Conservation (phyloP, 148 eudicot genomes). For the Spergularia bocconei region DNA sequence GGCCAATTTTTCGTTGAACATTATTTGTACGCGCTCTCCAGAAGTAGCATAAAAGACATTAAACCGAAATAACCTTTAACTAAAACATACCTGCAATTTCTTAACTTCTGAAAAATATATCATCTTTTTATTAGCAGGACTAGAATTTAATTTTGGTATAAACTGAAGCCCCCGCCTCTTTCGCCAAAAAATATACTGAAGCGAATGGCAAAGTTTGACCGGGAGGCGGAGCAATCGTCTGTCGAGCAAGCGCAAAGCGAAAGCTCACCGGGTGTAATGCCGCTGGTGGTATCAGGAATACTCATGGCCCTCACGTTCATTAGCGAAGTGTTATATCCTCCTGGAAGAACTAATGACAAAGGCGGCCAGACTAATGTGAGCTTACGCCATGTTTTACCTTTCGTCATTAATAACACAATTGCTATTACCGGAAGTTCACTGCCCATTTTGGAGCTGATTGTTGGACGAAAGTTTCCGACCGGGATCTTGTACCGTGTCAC, state of each 20-base stretch:
- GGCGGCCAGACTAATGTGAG: neutral
- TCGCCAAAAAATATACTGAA: too few species aligned
- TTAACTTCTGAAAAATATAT: neutral
- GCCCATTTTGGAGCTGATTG: neutral
- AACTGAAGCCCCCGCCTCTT: too few species aligned
- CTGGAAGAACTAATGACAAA: neutral
- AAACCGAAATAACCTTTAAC: too few species aligned
- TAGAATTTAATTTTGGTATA: too few species aligned
- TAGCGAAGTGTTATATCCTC: neutral
- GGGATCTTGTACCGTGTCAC: neutral
- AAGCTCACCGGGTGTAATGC: neutral
- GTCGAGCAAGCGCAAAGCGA: neutral
- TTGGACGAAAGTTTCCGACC: neutral
- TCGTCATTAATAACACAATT: neutral
- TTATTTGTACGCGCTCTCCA: too few species aligned
- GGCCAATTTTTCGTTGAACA: too few species aligned
- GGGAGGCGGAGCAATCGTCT: neutral
- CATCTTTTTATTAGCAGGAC: neutral
- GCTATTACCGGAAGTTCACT: neutral
- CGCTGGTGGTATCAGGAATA: neutral
- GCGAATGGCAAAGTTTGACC: too few species aligned
- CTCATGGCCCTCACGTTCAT: neutral
- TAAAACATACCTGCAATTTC: too few species aligned
- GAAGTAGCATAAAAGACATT: too few species aligned
- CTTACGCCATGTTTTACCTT: neutral